Conservation (phyloP, 2,329 filamentous ascomycete genomes). For the Cercospora beticola region DNA sequence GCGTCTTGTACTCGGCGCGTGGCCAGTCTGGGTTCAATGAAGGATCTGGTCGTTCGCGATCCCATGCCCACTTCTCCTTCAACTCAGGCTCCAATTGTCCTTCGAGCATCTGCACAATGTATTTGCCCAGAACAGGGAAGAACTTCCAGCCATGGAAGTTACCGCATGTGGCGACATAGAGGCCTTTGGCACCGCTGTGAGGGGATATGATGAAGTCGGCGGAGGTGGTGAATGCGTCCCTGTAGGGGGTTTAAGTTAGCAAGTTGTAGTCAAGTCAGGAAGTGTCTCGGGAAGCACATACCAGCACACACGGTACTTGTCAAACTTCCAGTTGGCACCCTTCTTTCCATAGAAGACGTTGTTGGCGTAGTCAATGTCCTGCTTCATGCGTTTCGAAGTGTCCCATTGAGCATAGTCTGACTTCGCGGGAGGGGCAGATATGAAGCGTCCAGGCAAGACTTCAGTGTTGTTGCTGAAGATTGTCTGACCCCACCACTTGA, state of each 20-base stretch:
- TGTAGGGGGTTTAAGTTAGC: slow-evolving; percentile 34
- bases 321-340: slow-evolving; percentile 57
- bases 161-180: slow-evolving; percentile 51
- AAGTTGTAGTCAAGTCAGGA: not conserved
- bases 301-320: slow-evolving; percentile 67
- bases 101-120: slow-evolving; percentile 39
- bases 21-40: slow-evolving; percentile 58
- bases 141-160: slow-evolving; percentile 43
- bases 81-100: slow-evolving; percentile 47
- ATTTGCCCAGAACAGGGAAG: slow-evolving; percentile 40
- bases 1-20: slow-evolving; percentile 57
- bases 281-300: slow-evolving; percentile 39
- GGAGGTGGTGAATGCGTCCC: slow-evolving; percentile 65
- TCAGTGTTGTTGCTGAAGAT: slow-evolving; percentile 60
- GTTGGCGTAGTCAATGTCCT: slow-evolving; percentile 59
- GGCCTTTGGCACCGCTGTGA: slow-evolving; percentile 43
- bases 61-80: slow-evolving; percentile 56
- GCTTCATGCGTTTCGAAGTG: slow-evolving; percentile 55
- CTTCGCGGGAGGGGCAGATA: slow-evolving; percentile 58
- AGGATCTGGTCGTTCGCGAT: slow-evolving; percentile 58
- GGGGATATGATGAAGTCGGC: slow-evolving; percentile 53
- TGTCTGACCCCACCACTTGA: slow-evolving; percentile 63
- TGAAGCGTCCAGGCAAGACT: slow-evolving; percentile 52
- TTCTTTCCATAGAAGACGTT: slow-evolving; percentile 60
- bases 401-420: slow-evolving; percentile 65